Percentiles rank a stretch among this genome's conserved stretches.
Conservation (phyloP, 768 basidiomycete genomes). For the Rhodotorula diobovata region DNA sequence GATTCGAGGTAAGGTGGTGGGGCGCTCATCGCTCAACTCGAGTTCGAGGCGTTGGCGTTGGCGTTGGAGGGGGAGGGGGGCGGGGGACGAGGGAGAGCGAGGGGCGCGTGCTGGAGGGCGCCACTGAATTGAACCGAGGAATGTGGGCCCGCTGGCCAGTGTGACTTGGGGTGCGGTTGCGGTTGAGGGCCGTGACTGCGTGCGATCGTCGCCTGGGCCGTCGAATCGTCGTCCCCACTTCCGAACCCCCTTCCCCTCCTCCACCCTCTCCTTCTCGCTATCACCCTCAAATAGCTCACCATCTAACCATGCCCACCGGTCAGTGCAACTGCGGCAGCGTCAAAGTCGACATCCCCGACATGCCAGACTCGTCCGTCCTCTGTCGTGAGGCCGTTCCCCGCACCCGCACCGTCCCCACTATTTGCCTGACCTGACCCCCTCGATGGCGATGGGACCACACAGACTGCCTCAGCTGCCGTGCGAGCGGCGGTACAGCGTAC, state of each 20-base stretch:
- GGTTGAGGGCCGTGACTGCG: too few species aligned
- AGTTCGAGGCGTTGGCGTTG: background rate
- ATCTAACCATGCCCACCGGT: constrained; percentile 1
- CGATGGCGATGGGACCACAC: too few species aligned
- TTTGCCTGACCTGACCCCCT: background rate
- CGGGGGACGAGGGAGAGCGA: too few species aligned
- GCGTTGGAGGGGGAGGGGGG: background rate
- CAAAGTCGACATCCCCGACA: constrained; percentile 1
- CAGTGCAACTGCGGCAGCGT: constrained; percentile 24
- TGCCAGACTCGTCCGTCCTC: constrained; percentile 1
- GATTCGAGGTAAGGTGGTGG: constrained; percentile 16
- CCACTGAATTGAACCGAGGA: too few species aligned
- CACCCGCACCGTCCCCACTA: background rate
- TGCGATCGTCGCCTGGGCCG: too few species aligned
- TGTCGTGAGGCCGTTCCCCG: too few species aligned
- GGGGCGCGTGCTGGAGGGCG: too few species aligned
- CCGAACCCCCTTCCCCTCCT: background rate
- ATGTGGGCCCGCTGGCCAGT: too few species aligned
- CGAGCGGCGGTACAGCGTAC: constrained; percentile 7
- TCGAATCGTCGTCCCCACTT: too few species aligned
- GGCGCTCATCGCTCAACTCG: background rate
- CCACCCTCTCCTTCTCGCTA: background rate
- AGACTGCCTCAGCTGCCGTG: constrained; percentile 29
- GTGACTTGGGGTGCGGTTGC: too few species aligned
- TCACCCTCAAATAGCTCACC: background rate